These are phyloP conservation scores for Auxenochlorella pyrenoidosa DNA, from an alignment of 139 green algal species.

Conservation along the genomic window DNA sequence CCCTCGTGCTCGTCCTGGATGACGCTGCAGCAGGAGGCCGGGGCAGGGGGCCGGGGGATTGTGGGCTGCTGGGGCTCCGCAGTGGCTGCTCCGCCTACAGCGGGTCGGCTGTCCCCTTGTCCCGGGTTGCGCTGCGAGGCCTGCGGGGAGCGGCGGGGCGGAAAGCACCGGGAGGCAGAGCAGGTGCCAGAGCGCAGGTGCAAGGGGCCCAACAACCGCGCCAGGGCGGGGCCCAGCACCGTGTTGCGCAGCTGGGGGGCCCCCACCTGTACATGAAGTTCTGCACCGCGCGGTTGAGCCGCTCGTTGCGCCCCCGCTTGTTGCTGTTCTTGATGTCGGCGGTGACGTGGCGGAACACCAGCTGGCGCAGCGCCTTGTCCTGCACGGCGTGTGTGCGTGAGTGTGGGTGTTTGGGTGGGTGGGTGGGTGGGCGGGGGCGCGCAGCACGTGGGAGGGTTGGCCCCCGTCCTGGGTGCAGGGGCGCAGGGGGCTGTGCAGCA, in stretches of 20 bases:
- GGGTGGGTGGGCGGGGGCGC: too few relatives aligned
- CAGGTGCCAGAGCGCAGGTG: too few relatives aligned
- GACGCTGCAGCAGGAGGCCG: slow-evolving; percentile 41
- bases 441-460: too few relatives aligned
- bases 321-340: slow-evolving; percentile 92
- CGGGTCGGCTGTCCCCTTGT: too few relatives aligned
- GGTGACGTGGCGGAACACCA: slow-evolving; percentile 95
- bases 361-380: slow-evolving; percentile 56
- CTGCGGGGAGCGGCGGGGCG: background rate
- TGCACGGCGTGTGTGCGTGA: background rate
- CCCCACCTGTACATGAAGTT: slow-evolving; percentile 60
- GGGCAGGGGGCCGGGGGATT: background rate
- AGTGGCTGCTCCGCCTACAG: too few relatives aligned
- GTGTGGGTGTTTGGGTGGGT: too few relatives aligned
- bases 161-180: background rate
- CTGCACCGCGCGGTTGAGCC: slow-evolving; percentile 89
- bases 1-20: slow-evolving; percentile 87
- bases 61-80: too few relatives aligned
- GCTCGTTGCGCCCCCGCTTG: slow-evolving; percentile 81
- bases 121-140: too few relatives aligned
- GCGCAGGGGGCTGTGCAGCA: background rate
- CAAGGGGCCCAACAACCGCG: too few relatives aligned
- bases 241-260: too few relatives aligned
- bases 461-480: too few relatives aligned
- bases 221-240: too few relatives aligned